phyloP scores from a whole-genome alignment of 768 basidiomycete species.

The Xerocomus brunneocitrinus region DNA sequence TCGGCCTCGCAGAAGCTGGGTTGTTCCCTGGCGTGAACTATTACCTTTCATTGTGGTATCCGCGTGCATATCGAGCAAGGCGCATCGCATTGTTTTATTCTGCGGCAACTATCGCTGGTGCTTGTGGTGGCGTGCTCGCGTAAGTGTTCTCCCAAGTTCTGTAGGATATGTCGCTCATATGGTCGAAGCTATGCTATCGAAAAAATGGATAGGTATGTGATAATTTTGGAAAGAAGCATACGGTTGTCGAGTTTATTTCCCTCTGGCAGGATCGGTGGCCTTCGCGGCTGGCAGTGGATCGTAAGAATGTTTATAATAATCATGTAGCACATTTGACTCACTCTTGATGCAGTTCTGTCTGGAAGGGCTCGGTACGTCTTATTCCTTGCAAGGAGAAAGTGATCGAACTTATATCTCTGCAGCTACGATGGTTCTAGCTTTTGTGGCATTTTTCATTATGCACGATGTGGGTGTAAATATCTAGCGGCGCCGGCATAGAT shows the following conservation, averaged over 20 bases:
- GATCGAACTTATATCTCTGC: not conserved
- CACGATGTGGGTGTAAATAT: not conserved
- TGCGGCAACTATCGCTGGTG: not conserved
- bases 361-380: not conserved
- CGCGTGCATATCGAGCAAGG: not conserved
- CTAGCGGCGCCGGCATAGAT: no score
- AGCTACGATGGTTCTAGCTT: not conserved
- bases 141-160: not conserved
- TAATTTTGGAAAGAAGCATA: not conserved
- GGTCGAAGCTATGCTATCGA: not conserved
- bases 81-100: not conserved
- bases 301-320: not conserved
- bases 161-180: not conserved
- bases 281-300: slow-evolving; percentile 6
- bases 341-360: not conserved
- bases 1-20: not conserved
- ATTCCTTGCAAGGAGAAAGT: not conserved
- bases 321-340: not conserved
- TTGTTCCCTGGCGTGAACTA: slow-evolving; percentile 1
- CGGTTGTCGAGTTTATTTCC: not conserved
- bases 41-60: slow-evolving; percentile 3
- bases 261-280: not conserved
- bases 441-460: not conserved
- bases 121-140: slow-evolving; percentile 1
- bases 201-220: slow-evolving; percentile 3